A percentile compares a stretch with the other conserved stretches of the same genome.
Evolutionary conservation across 108 stramenopile species (phyloP).

Genomic region (Conticribra weissflogii): DNA sequence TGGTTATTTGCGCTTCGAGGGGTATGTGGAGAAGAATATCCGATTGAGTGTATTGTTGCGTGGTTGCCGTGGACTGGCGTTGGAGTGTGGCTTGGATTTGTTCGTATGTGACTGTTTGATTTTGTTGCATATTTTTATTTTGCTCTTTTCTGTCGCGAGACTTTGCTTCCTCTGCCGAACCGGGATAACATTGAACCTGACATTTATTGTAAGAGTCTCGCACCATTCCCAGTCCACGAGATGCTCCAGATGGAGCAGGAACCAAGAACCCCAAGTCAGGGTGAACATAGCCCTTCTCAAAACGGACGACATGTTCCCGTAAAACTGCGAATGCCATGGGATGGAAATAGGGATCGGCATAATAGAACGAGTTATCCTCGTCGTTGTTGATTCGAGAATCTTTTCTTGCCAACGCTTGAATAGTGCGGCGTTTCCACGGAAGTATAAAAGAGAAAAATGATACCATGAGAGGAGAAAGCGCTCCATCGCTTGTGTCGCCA

Average conservation of each 20-base stretch:
- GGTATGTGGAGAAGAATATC: slow-evolving; percentile 77
- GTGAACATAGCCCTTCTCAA: slow-evolving; percentile 79
- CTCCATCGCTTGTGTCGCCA: slow-evolving; percentile 10
- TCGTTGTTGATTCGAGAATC: background rate
- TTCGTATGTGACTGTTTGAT: slow-evolving; percentile 19
- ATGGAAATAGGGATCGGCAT: slow-evolving; percentile 49
- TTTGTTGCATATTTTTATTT: background rate
- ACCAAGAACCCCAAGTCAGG: slow-evolving; percentile 81
- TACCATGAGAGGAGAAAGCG: slow-evolving; percentile 19
- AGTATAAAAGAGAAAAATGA: slow-evolving; percentile 32
- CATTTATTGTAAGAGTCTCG: slow-evolving; percentile 63
- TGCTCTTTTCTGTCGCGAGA: background rate
- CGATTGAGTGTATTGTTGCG: slow-evolving; percentile 42
- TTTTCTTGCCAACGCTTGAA: slow-evolving; percentile 13
- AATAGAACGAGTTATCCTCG: background rate
- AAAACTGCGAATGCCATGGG: slow-evolving; percentile 68
- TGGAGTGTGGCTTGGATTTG: slow-evolving; percentile 21
- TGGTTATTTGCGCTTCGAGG: slow-evolving; percentile 79
- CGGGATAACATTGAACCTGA: slow-evolving; percentile 72
- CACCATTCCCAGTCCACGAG: slow-evolving; percentile 82
- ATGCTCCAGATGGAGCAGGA: slow-evolving; percentile 81
- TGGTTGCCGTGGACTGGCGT: slow-evolving; percentile 21
- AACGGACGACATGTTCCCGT: slow-evolving; percentile 74
- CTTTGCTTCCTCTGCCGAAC: slow-evolving; percentile 56
- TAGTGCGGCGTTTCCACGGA: slow-evolving; percentile 32